These are phyloP conservation scores for Fusarium goolgardi DNA, from an alignment of 2,329 filamentous ascomycete genomes.

Conservation along the genomic window DNA sequence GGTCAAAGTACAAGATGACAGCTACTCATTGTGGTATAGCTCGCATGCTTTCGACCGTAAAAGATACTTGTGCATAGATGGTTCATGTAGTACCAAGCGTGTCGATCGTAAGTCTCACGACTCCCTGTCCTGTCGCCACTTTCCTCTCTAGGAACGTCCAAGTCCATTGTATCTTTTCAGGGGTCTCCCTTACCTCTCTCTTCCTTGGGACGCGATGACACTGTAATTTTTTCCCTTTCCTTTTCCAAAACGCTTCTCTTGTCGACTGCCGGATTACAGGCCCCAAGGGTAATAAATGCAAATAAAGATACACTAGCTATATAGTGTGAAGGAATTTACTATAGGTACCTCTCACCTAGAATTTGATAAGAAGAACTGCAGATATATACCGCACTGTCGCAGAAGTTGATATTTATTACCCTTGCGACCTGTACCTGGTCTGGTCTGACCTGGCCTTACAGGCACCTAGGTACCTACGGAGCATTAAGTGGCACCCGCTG, in stretches of 20 bases:
- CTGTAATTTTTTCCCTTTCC: constrained; percentile 1
- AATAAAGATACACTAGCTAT: too few relatives aligned
- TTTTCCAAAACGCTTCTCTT: not conserved
- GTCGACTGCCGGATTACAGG: constrained; percentile 27
- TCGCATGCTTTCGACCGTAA: not conserved
- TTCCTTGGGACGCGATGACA: constrained; percentile 15
- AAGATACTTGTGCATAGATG: constrained; percentile 20
- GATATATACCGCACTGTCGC: too few relatives aligned
- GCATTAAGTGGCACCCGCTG: constrained; percentile 29
- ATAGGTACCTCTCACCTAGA: too few relatives aligned
- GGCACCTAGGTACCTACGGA: constrained; percentile 9
- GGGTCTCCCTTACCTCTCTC: constrained; percentile 27
- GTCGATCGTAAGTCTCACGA: constrained; percentile 42
- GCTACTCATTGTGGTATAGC: constrained; percentile 14
- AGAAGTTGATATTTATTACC: too few relatives aligned
- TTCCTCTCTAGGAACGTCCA: constrained; percentile 29
- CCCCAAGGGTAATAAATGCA: too few relatives aligned
- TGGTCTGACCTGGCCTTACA: not conserved
- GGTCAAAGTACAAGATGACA: constrained; percentile 13
- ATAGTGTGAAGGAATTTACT: too few relatives aligned
- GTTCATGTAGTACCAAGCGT: constrained; percentile 19
- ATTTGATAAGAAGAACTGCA: too few relatives aligned
- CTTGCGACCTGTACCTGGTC: too few relatives aligned
- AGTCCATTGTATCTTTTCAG: constrained; percentile 28
- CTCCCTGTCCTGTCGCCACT: constrained; percentile 45